Evolutionary conservation across 768 basidiomycete genomes (phyloP).

Genomic region (Boletus tomentosulus): DNA sequence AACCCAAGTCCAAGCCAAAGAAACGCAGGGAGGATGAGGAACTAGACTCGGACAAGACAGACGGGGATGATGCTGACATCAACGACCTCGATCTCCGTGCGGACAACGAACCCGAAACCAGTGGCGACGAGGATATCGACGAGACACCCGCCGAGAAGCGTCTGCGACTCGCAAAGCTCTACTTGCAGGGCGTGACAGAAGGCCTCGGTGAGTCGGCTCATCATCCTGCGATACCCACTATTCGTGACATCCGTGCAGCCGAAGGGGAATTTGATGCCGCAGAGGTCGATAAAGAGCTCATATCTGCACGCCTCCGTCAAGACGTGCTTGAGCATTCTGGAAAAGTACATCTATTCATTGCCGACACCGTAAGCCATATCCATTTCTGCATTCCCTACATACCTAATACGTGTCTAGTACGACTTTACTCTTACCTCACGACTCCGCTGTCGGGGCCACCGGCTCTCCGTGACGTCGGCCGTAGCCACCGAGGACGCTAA

Average conservation of each 20-base stretch:
- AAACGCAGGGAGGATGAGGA: conserved; percentile 51
- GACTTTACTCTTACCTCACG: conserved; percentile 41
- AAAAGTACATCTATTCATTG: conserved; percentile 78
- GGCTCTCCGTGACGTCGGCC: conserved; percentile 78
- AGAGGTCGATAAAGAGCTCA: conserved; percentile 90
- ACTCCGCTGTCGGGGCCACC: conserved; percentile 69
- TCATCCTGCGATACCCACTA: background rate
- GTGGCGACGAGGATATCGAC: conserved; percentile 79
- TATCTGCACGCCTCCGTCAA: conserved; percentile 84
- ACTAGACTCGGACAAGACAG: conserved; percentile 57
- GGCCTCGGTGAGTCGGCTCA: conserved; percentile 52
- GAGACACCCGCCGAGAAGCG: conserved; percentile 95
- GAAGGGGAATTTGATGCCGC: conserved; percentile 94
- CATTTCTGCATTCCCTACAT: background rate
- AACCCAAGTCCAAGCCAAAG: conserved; percentile 19
- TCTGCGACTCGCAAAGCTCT: conserved; percentile 84
- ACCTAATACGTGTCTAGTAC: conserved; percentile 39
- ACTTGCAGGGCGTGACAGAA: conserved; percentile 80
- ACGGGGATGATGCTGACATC: conserved; percentile 48
- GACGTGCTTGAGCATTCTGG: conserved; percentile 90
- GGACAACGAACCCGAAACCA: conserved; percentile 52
- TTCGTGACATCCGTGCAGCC: conserved; percentile 32
- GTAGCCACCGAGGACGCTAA: conserved; percentile 68
- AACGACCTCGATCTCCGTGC: conserved; percentile 74
- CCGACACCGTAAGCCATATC: conserved; percentile 53